Percentiles rank a stretch among this genome's conserved stretches.
phyloP scores from a whole-genome alignment of 305 asterid species.

The Fraxinus floribunda region DNA sequence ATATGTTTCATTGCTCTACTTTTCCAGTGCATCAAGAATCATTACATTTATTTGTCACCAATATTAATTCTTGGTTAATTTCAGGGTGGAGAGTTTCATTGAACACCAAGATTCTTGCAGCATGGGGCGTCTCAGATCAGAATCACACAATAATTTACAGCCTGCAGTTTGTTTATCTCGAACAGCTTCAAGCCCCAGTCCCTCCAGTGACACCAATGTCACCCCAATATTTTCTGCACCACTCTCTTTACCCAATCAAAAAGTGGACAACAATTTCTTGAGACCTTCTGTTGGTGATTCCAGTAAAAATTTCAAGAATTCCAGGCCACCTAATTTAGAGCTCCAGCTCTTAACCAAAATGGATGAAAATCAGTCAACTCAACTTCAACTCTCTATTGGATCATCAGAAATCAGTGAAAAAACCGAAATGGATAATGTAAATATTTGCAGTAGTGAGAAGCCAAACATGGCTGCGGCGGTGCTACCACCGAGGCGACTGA shows the following conservation, averaged over 20 bases:
- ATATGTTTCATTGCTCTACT: conserved; percentile 23
- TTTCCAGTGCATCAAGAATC: conserved; percentile 36
- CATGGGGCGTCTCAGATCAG: conserved; percentile 46
- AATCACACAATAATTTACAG: conserved; percentile 29
- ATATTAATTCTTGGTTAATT: not conserved
- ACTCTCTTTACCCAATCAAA: conserved; percentile 21
- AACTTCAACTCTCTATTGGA: conserved; percentile 74
- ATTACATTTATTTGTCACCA: conserved; percentile 21
- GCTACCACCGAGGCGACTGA: conserved; percentile 18
- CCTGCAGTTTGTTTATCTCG: conserved; percentile 53
- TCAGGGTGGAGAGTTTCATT: conserved; percentile 84
- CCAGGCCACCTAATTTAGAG: conserved; percentile 40
- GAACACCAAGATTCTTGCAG: conserved; percentile 86
- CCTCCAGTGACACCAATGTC: conserved; percentile 58
- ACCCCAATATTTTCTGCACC: conserved; percentile 32
- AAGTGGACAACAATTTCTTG: conserved; percentile 20
- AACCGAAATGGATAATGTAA: not conserved
- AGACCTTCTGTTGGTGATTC: not conserved
- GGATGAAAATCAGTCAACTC: conserved; percentile 49
- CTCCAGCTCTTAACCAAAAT: conserved; percentile 49
- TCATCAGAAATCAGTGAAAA: conserved; percentile 40
- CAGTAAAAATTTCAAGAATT: conserved; percentile 2
- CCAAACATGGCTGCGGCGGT: conserved; percentile 9
- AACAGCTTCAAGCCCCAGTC: conserved; percentile 62
- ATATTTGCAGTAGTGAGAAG: conserved; percentile 11